Evolutionary conservation across 345 rosid species (phyloP).

Genomic region (Melaleuca alternifolia): DNA sequence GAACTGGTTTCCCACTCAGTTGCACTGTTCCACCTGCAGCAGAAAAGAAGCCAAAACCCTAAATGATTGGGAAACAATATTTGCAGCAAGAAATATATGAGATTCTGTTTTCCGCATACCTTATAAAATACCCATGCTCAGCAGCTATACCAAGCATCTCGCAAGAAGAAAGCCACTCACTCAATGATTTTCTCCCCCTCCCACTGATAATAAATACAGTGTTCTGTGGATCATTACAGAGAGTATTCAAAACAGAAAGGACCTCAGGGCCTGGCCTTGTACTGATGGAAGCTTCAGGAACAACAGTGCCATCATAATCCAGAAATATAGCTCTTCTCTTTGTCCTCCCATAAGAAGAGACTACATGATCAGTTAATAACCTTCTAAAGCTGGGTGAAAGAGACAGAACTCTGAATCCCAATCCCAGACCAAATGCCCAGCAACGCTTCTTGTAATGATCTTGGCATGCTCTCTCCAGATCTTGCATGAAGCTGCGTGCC

Average conservation of each 20-base stretch:
- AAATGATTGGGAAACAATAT: background rate
- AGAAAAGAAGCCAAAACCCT: background rate
- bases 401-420: constrained; percentile 60
- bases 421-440: constrained; percentile 74
- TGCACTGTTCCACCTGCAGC: constrained; percentile 47
- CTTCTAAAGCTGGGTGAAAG: constrained; percentile 66
- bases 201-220: constrained; percentile 71
- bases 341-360: constrained; percentile 42
- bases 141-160: constrained; percentile 79
- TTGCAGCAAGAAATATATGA: background rate
- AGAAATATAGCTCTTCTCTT: constrained; percentile 66
- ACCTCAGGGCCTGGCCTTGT: constrained; percentile 54
- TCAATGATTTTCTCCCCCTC: constrained; percentile 45
- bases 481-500: constrained; percentile 67
- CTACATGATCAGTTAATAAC: constrained; percentile 49
- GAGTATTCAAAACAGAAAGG: constrained; percentile 37
- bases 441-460: constrained; percentile 68
- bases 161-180: constrained; percentile 66
- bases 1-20: constrained; percentile 56
- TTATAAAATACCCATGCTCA: constrained; percentile 65
- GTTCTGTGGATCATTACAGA: constrained; percentile 59
- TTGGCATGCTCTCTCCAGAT: constrained; percentile 59
- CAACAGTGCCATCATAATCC: constrained; percentile 71
- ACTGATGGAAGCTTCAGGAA: constrained; percentile 48
- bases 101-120: constrained; percentile 20